Evolutionary conservation across 1,284 basidiomycete species (phyloP).

Genomic region (Pholiota adiposa): DNA sequence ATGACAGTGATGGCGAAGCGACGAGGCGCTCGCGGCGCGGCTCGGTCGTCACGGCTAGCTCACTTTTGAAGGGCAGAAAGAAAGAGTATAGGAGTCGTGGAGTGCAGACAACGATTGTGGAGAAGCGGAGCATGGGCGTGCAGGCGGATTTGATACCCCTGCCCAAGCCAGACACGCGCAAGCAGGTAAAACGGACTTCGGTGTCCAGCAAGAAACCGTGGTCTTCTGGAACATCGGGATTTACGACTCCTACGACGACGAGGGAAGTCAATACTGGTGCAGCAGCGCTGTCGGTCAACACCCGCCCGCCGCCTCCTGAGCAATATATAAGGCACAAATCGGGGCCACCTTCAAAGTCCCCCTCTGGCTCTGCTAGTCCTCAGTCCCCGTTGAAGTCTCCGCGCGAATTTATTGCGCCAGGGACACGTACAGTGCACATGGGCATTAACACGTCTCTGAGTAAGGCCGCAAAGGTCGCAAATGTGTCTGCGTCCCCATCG

Average conservation of each 20-base stretch:
- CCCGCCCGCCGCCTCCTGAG: conserved; percentile 16
- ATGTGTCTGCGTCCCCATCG: conserved; percentile 7
- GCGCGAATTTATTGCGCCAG: conserved; percentile 26
- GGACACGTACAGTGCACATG: background rate
- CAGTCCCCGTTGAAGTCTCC: conserved; percentile 27
- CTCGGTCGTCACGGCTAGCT: conserved; percentile 40
- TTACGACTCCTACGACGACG: conserved; percentile 29
- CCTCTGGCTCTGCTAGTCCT: conserved; percentile 20
- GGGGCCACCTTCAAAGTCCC: conserved; percentile 14
- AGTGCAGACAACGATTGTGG: conserved; percentile 60
- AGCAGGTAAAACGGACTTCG: conserved; percentile 26
- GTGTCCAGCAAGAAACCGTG: conserved; percentile 38
- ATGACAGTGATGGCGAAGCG: conserved; percentile 41
- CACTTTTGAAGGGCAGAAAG: conserved; percentile 35
- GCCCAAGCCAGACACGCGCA: conserved; percentile 24
- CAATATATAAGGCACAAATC: conserved; percentile 4
- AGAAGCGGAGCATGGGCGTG: conserved; percentile 54
- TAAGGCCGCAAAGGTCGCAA: background rate
- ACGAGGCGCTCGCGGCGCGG: conserved; percentile 39
- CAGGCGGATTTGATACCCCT: conserved; percentile 46
- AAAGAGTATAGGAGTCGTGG: conserved; percentile 62
- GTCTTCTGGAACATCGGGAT: conserved; percentile 33
- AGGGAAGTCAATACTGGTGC: conserved; percentile 29
- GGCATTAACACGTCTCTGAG: conserved; percentile 6
- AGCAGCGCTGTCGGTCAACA: conserved; percentile 32